Evolutionary conservation across 1,139 yeast species (phyloP), one percentile per base, ranked within the genome.

Genomic region (Geotrichum europaeum): DNA sequence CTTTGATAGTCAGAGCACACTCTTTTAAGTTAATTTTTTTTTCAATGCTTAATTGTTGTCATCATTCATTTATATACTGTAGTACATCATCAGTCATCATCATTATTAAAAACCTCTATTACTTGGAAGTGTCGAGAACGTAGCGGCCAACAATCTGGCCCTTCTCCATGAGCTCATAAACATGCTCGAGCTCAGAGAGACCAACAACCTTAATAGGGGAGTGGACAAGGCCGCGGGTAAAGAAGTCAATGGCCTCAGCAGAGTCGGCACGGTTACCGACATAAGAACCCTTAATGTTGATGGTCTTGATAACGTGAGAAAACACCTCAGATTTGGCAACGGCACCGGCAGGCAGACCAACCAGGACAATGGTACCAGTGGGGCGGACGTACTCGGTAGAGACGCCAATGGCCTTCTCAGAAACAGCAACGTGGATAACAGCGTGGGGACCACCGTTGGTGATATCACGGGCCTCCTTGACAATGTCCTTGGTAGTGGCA

Each of bases 211-310:
- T 82, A 76, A 85, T 83, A 67, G 90, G 87, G 66, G 88, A 81
- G 69, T 79, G 77, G 72, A 87, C 85, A 71, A 82, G 78, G 65
- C 94, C 94, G 68, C 89, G 81, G 63, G 79, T 67, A 74, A 84
- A 86, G 80, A 86, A 86, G 69, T 85, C 88, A 67, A 87, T 76
- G 63, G 94, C 92, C 76, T 87, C 94, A 68, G 84, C 82, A 62
- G 90, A 79, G 74, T 87, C 94, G 63, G 86, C 86, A 75, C 92
- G 84, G 81, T 86, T 86, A 67, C 94, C 94, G 64, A 87, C 94
- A 71, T 86, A 86, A 58, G 92, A 86, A 66, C 92, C 94, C 72
- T 79, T 82, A 70, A 87, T 84, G 72, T 77, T 78, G 70, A 86
- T 77, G 57, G 88, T 81, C 74, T 80, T 84, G 68, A 85, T 80